phyloP scores from a whole-genome alignment of 805 yeast species.

The Starmerella sp. region DNA sequence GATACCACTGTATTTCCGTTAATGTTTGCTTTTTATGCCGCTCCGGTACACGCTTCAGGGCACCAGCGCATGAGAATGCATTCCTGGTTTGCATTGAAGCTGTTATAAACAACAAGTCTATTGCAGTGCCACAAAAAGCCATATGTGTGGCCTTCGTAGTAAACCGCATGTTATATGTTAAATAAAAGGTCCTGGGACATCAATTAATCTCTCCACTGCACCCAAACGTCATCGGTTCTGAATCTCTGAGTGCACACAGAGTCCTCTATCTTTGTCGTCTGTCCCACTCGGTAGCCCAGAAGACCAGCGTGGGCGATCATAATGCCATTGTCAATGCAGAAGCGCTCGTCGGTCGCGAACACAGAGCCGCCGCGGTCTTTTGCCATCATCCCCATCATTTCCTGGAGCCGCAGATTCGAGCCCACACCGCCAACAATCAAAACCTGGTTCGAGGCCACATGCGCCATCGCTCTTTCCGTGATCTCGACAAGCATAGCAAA shows the following conservation, averaged over 20 bases:
- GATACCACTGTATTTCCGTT: too few relatives aligned
- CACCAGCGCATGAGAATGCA: too few relatives aligned
- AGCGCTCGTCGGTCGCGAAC: conserved; percentile 90
- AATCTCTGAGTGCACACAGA: conserved; percentile 89
- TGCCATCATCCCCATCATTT: conserved; percentile 96
- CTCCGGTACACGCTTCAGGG: too few relatives aligned
- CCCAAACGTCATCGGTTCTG: conserved; percentile 86
- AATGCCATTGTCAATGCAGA: conserved; percentile 95
- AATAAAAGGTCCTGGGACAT: conserved; percentile 34
- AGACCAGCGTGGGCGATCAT: conserved; percentile 99
- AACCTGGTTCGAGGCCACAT: conserved; percentile 79
- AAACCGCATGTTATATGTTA: conserved; percentile 93
- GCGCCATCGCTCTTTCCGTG: conserved; percentile 98
- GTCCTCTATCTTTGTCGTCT: conserved; percentile 42
- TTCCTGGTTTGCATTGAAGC: too few relatives aligned
- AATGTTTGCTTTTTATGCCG: too few relatives aligned
- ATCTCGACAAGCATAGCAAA: conserved; percentile 96
- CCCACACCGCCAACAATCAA: conserved; percentile 98
- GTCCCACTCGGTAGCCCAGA: conserved; percentile 73
- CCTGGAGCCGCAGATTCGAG: conserved; percentile 77
- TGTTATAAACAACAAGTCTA: conserved; percentile 28
- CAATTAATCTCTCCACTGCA: conserved; percentile 65
- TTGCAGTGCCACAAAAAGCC: too few relatives aligned
- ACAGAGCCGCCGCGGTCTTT: conserved; percentile 78
- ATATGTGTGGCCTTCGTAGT: conserved; percentile 52